phyloP scores from a whole-genome alignment of 1,284 basidiomycete genomes.

The Gomphus sp. region DNA sequence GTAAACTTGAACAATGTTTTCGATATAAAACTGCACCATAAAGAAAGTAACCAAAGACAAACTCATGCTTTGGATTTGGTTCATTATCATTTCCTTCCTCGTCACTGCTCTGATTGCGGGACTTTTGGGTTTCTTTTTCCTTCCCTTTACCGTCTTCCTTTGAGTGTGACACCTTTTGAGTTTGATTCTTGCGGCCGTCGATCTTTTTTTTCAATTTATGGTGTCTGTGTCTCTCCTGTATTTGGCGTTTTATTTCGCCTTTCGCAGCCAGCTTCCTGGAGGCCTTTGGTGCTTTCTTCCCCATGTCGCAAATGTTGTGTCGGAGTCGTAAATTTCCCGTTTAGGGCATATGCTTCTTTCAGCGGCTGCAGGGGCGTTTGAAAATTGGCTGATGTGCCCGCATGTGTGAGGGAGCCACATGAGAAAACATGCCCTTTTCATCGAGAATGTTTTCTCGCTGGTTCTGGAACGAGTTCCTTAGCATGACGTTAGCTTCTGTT shows the following conservation, averaged over 20 bases:
- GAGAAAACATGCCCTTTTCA: neutral
- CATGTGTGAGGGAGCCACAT: neutral
- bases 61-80: constrained; percentile 17
- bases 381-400: neutral
- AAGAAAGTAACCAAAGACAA: neutral
- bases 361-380: neutral
- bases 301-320: constrained; percentile 31
- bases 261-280: constrained; percentile 83
- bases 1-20: constrained; percentile 25
- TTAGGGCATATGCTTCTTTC: neutral
- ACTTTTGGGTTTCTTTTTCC: constrained; percentile 37
- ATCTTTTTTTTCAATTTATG: constrained; percentile 67
- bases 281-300: constrained; percentile 59
- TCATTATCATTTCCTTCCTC: constrained; percentile 29
- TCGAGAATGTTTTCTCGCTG: neutral
- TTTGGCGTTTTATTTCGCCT: constrained; percentile 79
- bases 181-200: constrained; percentile 35
- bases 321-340: neutral
- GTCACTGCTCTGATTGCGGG: constrained; percentile 26
- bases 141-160: constrained; percentile 25
- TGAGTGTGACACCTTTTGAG: constrained; percentile 16
- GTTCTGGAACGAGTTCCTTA: neutral
- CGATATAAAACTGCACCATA: neutral
- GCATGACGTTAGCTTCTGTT: neutral
- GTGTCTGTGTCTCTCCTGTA: constrained; percentile 68